Conservation (phyloP, 208 protist genomes). For the Crithidia sp. region DNA sequence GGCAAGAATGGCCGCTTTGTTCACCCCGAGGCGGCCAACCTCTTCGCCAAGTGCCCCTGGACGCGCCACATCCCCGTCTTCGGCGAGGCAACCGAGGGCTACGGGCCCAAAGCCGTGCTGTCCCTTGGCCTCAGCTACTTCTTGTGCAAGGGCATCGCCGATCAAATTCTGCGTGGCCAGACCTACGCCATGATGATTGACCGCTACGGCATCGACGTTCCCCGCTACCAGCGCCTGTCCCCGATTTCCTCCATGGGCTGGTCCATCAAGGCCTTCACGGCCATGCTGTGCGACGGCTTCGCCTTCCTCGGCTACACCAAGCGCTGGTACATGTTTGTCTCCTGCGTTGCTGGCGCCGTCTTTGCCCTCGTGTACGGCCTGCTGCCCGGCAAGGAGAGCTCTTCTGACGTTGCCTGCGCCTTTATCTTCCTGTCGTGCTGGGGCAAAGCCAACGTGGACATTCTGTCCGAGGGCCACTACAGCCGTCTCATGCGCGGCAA, state of each 20-base stretch:
- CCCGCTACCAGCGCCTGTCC: conserved; percentile 45
- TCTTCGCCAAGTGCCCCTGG: conserved; percentile 36
- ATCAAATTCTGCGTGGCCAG: conserved; percentile 46
- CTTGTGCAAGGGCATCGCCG: conserved; percentile 58
- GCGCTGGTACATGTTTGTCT: conserved; percentile 39
- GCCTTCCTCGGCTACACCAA: conserved; percentile 62
- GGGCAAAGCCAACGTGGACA: conserved; percentile 56
- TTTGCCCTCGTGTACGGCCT: conserved; percentile 40
- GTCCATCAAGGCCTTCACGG: conserved; percentile 73
- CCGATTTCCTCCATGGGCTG: conserved; percentile 48
- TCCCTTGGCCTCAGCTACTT: conserved; percentile 48
- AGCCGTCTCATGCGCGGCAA: conserved; percentile 44
- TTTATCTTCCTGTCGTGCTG: conserved; percentile 52
- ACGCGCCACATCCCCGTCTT: conserved; percentile 43
- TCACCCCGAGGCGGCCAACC: conserved; percentile 33
- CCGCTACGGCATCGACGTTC: conserved; percentile 34
- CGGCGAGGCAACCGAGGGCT: conserved; percentile 41
- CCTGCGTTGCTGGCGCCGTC: conserved; percentile 33
- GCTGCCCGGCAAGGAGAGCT: conserved; percentile 29
- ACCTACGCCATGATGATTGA: conserved; percentile 52
- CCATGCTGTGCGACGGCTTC: conserved; percentile 69
- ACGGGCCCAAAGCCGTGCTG: conserved; percentile 33
- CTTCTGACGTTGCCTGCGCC: conserved; percentile 26
- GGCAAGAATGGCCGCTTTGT: conserved; percentile 1
- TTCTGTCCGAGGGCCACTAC: conserved; percentile 65